Base-by-base conservation (phyloP, 768 basidiomycete genomes). In the Boletus patriciae region DNA sequence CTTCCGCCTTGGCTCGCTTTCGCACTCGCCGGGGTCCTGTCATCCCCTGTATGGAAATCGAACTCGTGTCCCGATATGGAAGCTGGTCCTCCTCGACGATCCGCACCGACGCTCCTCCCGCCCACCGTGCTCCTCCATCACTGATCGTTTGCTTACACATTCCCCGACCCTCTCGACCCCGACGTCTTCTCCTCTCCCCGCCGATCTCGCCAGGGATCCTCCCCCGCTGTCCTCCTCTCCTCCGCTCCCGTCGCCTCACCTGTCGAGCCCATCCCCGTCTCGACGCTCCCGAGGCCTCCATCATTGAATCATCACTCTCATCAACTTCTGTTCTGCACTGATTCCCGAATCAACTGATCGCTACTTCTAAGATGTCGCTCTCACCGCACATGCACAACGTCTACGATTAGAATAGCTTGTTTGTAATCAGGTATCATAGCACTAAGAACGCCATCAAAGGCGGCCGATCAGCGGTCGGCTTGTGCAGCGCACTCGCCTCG, bases 361-460 rank as follows among this genome's bases (percentile, higher is more conserved):
- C 59, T 43, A 33, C 52, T 50, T 48, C 60, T 55, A 11, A 31
- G 31, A 31, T 36, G 54, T 49, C 55, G n/a, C 21, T 11, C 33
- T 57, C 57, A 45, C 34, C 40, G 52, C 38, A 8, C 38, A 53
- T 38, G 12, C 29, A 44, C 19, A 25, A 25, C 45, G 45, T 52
- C 29, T 55, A 23, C 56, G 23, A 72, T 72, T 70, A 70, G 61
- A 64, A 72, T 69, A 64, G 66, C 50, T 61, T 54, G 50, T 67
- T 56, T 56, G 52, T 65, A 59, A 54, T 70, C 63, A 71, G 61
- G 61, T 70, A 72, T 70, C 58, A 53, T 72, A 68, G 23, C 66
- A 72, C 62, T 69, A 71, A 55, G 60, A 55, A 61, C 50, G 38
- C 58, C 58, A 52, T 64, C 63, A 55, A 53, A 36, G 50, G 50